A percentile compares a stretch with the other conserved stretches of the same genome.
phyloP scores from a whole-genome alignment of 164 flowering plant species.

The Sextonia rubra region DNA sequence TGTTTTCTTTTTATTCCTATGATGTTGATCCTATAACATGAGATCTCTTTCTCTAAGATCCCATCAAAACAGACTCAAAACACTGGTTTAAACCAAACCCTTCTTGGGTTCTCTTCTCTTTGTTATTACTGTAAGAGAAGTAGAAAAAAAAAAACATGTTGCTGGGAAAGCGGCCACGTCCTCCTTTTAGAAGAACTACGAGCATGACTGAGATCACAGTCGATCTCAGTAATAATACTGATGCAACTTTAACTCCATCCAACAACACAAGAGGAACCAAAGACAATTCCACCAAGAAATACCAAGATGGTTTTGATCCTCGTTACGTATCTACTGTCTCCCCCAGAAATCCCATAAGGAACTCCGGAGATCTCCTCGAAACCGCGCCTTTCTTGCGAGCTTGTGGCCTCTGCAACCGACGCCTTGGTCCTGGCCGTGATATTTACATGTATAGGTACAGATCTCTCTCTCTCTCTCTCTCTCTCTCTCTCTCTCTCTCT shows the following conservation, averaged over 20 bases:
- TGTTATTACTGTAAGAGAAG: neutral
- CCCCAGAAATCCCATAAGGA: conserved; percentile 28
- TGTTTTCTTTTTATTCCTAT: neutral
- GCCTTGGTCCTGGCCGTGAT: conserved; percentile 55
- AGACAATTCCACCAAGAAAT: neutral
- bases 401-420: conserved; percentile 65
- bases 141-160: conserved; percentile 23
- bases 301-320: conserved; percentile 15
- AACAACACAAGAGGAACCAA: neutral
- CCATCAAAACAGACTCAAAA: neutral
- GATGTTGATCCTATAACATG: neutral
- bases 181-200: conserved; percentile 55
- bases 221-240: conserved; percentile 25
- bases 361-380: conserved; percentile 34
- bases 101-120: neutral
- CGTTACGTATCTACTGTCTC: conserved; percentile 23
- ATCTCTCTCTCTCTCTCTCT: neutral
- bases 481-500: neutral
- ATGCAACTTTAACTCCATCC: neutral
- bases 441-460: conserved; percentile 70
- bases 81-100: neutral
- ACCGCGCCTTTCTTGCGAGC: conserved; percentile 44
- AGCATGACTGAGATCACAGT: conserved; percentile 60
- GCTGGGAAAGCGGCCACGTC: conserved; percentile 65
- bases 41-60: neutral